Evolutionary conservation across 768 basidiomycete species (phyloP).

Genomic region (Lyophyllum semitale): DNA sequence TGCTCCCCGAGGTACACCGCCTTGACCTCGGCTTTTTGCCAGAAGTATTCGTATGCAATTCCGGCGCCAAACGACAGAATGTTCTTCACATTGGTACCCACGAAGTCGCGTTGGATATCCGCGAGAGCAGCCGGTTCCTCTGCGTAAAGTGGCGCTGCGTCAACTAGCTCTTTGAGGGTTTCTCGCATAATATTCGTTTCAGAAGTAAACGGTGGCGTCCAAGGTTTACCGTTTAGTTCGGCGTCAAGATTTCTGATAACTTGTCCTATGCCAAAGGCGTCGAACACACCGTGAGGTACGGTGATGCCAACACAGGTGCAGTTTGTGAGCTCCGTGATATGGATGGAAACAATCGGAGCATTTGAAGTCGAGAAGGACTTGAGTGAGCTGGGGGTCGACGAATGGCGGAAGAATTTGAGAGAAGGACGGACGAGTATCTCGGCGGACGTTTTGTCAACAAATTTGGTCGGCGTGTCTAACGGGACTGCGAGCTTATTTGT

Average conservation of each 20-base stretch:
- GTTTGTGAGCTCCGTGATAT: constrained; percentile 4
- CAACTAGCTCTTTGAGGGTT: not conserved
- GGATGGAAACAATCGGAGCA: constrained; percentile 7
- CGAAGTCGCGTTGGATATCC: not conserved
- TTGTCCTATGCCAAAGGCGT: constrained; percentile 1
- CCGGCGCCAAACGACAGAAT: not conserved
- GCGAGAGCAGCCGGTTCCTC: not conserved
- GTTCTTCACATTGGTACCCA: not conserved
- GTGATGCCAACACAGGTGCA: constrained; percentile 6
- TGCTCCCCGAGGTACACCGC: not conserved
- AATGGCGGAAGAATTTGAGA: constrained; percentile 7
- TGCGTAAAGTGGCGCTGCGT: not conserved
- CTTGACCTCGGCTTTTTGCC: not conserved
- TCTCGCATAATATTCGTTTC: constrained; percentile 1
- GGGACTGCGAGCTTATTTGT: not conserved
- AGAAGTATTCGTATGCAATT: not conserved
- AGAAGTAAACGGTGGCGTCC: not conserved
- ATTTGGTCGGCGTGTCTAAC: not conserved
- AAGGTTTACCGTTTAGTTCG: not conserved
- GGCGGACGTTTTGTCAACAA: not conserved
- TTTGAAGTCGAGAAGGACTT: not conserved
- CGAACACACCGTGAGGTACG: constrained; percentile 5
- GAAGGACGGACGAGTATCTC: not conserved
- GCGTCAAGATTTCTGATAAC: not conserved
- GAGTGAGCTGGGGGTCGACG: constrained; percentile 1